A percentile compares a stretch with the other conserved stretches of the same genome.
Conservation (phyloP, 176 grass and related monocot genomes). For the Aechmea fasciata region DNA sequence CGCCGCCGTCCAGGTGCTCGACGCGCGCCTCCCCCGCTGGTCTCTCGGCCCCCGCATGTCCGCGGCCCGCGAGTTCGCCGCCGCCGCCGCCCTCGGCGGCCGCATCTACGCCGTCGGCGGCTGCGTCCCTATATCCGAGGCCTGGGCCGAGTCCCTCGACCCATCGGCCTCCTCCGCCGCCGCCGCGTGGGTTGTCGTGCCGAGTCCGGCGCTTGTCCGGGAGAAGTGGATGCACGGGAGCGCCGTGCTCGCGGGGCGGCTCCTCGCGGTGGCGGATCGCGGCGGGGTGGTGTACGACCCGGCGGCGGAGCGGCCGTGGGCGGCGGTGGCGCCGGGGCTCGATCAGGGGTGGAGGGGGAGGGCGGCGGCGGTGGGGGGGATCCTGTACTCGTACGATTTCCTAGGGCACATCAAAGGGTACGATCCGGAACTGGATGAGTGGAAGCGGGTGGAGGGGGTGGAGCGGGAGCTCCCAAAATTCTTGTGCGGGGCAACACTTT, state of each 20-base stretch:
- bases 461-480: constrained; percentile 64
- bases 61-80: constrained; percentile 56
- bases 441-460: constrained; percentile 54
- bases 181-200: constrained; percentile 31
- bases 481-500: constrained; percentile 56
- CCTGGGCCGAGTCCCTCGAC: constrained; percentile 64
- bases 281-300: constrained; percentile 71
- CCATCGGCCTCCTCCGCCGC: constrained; percentile 24
- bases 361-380: constrained; percentile 46
- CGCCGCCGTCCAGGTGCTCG: constrained; percentile 47
- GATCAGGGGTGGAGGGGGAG: constrained; percentile 90
- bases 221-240: constrained; percentile 98
- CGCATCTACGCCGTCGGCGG: constrained; percentile 47
- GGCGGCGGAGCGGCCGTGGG: constrained; percentile 37
- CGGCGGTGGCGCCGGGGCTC: constrained; percentile 43
- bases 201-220: constrained; percentile 47
- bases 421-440: constrained; percentile 39
- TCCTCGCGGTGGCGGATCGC: constrained; percentile 75
- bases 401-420: constrained; percentile 82
- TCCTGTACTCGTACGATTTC: constrained; percentile 86
- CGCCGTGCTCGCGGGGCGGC: constrained; percentile 45
- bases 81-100: constrained; percentile 26
- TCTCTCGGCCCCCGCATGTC: constrained; percentile 74
- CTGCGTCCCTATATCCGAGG: constrained; percentile 44
- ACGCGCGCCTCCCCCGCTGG: constrained; percentile 42